These are phyloP conservation scores for Tripterygium wilfordii DNA, from an alignment of 177 flowering plant genomes.

Conservation along the genomic window DNA sequence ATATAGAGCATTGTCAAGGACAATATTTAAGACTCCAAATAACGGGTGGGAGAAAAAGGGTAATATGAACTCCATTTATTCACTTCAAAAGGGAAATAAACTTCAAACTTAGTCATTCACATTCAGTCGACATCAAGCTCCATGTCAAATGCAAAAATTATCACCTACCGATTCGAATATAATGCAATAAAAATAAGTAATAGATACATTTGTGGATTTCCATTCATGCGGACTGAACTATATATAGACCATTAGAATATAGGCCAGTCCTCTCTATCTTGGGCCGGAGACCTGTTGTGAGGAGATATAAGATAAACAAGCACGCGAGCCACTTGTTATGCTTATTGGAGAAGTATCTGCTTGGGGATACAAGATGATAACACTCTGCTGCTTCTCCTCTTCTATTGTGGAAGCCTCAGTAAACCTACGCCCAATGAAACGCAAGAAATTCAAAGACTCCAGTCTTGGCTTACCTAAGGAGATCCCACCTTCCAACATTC, in stretches of 20 bases:
- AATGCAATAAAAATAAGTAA: too few relatives aligned
- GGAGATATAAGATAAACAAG: slow-evolving; percentile 38
- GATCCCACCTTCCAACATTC: slow-evolving; percentile 77
- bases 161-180: too few relatives aligned
- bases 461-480: slow-evolving; percentile 45
- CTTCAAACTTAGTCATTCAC: too few relatives aligned
- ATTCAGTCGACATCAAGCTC: too few relatives aligned
- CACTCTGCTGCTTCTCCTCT: slow-evolving; percentile 18
- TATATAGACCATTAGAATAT: slow-evolving; percentile 1
- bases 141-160: too few relatives aligned
- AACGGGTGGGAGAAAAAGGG: too few relatives aligned
- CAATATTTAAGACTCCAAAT: too few relatives aligned
- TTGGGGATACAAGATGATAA: slow-evolving; percentile 15
- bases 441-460: slow-evolving; percentile 67
- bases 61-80: too few relatives aligned
- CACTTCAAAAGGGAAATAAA: too few relatives aligned
- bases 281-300: slow-evolving; percentile 82
- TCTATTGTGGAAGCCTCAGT: slow-evolving; percentile 44
- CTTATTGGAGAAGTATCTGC: slow-evolving; percentile 19
- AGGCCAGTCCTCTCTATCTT: slow-evolving; percentile 28
- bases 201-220: not conserved
- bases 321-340: slow-evolving; percentile 20
- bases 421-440: slow-evolving; percentile 80
- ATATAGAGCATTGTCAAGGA: too few relatives aligned
- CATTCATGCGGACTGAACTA: slow-evolving; percentile 3